A percentile compares a stretch with the other conserved stretches of the same genome.
These are phyloP conservation scores for Zygotorulaspora chibaensis DNA, from an alignment of 805 yeast species.

Conservation along the genomic window DNA sequence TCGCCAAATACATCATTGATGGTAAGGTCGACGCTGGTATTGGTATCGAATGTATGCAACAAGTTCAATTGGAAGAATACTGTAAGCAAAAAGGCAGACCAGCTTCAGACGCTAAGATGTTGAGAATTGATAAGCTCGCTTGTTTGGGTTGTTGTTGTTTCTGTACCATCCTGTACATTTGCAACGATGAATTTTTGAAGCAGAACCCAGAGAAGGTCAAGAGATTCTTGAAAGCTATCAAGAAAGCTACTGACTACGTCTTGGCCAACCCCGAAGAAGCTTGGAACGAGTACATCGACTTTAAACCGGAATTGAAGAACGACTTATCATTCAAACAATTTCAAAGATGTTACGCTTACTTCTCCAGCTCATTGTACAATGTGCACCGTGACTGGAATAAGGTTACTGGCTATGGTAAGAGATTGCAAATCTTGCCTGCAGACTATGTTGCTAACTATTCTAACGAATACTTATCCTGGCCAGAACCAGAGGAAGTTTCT, in stretches of 20 bases:
- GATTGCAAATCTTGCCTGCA: conserved; percentile 48
- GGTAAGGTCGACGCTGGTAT: conserved; percentile 55
- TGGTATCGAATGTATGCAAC: conserved; percentile 57
- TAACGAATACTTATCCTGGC: conserved; percentile 48
- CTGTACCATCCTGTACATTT: conserved; percentile 52
- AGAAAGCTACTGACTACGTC: conserved; percentile 48
- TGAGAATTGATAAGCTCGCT: conserved; percentile 52
- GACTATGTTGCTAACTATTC: conserved; percentile 49
- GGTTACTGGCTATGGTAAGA: conserved; percentile 52
- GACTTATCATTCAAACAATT: conserved; percentile 43
- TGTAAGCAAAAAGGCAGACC: conserved; percentile 42
- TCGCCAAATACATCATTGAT: conserved; percentile 50
- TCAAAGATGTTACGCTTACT: conserved; percentile 52
- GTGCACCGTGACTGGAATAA: conserved; percentile 56
- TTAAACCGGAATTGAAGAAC: conserved; percentile 46
- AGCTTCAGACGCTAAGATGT: conserved; percentile 47
- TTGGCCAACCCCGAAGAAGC: conserved; percentile 43
- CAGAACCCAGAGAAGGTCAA: conserved; percentile 44
- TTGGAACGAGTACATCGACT: conserved; percentile 43
- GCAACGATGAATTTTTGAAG: conserved; percentile 46
- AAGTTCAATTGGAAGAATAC: conserved; percentile 53
- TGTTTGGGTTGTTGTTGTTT: conserved; percentile 57
- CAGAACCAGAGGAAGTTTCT: conserved; percentile 43
- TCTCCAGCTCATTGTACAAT: conserved; percentile 46
- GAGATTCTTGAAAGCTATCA: conserved; percentile 45